phyloP scores from a whole-genome alignment of 345 rosid species.

The Populus alba region DNA sequence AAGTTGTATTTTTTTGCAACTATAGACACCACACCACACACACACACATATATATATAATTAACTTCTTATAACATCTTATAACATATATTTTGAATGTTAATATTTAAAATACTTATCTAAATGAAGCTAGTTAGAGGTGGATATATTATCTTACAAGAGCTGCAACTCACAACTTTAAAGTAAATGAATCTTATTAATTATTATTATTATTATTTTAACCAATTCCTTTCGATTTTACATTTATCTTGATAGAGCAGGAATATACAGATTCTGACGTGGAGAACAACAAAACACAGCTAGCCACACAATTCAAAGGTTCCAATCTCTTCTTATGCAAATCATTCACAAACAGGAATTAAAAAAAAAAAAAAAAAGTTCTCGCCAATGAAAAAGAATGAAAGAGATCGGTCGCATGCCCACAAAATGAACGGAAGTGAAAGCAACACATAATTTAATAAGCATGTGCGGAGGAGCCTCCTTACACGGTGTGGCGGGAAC shows the following conservation, averaged over 20 bases:
- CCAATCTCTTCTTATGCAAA: not conserved
- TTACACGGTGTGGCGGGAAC: constrained; percentile 11
- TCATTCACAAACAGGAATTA: not conserved
- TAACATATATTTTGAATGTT: too few relatives aligned
- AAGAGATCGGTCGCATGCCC: not conserved
- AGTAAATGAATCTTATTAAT: too few relatives aligned
- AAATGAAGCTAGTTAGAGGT: too few relatives aligned
- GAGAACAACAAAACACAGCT: not conserved
- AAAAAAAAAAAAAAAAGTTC: not conserved
- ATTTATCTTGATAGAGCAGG: not conserved
- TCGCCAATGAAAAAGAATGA: not conserved
- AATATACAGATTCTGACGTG: not conserved
- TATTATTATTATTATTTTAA: too few relatives aligned
- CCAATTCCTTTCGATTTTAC: too few relatives aligned
- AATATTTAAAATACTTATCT: too few relatives aligned
- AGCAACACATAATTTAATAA: not conserved
- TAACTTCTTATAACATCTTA: too few relatives aligned
- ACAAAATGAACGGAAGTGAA: not conserved
- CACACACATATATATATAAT: too few relatives aligned
- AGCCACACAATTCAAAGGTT: not conserved
- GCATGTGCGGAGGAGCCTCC: not conserved
- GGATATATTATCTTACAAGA: too few relatives aligned
- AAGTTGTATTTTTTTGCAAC: too few relatives aligned
- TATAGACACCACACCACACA: too few relatives aligned
- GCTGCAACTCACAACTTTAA: too few relatives aligned